phyloP scores from a whole-genome alignment of 768 basidiomycete species.

The Amanita polypyramis region DNA sequence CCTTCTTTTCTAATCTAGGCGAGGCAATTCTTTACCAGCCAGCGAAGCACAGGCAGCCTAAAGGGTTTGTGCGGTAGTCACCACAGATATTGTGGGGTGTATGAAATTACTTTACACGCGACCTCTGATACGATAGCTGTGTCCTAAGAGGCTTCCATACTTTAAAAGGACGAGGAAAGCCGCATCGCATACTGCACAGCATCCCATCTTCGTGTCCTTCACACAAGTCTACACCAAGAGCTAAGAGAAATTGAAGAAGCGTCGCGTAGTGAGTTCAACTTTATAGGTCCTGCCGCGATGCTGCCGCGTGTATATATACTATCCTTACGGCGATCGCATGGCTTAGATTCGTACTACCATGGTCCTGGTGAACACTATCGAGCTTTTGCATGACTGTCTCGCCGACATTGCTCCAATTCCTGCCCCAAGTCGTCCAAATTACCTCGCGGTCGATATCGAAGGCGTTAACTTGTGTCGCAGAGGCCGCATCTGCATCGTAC shows the following conservation, averaged over 20 bases:
- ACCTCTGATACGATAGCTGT: no score
- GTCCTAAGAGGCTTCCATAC: no score
- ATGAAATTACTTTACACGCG: no score
- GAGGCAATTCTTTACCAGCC: no score
- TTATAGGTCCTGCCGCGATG: not conserved
- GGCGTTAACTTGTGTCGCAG: conserved; percentile 22
- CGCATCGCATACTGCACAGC: no score
- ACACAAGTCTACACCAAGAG: not conserved
- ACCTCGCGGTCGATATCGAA: conserved; percentile 25
- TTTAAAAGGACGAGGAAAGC: no score
- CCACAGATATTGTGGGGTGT: no score
- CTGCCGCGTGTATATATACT: conserved; percentile 1
- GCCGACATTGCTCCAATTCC: conserved; percentile 7
- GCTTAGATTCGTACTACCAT: conserved; percentile 7
- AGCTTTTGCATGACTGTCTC: conserved; percentile 6
- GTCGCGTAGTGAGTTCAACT: not conserved
- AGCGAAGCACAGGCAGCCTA: no score
- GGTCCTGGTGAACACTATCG: conserved; percentile 8
- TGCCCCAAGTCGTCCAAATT: not conserved
- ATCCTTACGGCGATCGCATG: not conserved
- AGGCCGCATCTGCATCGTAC: conserved; percentile 21
- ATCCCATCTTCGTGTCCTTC: not conserved
- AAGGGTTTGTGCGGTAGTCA: no score
- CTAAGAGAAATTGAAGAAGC: not conserved
- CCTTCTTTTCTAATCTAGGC: no score